Evolutionary conservation across 2,329 filamentous ascomycete genomes (phyloP), one percentile per base, ranked within the genome.

Genomic region (Amesomyces nigricolor): DNA sequence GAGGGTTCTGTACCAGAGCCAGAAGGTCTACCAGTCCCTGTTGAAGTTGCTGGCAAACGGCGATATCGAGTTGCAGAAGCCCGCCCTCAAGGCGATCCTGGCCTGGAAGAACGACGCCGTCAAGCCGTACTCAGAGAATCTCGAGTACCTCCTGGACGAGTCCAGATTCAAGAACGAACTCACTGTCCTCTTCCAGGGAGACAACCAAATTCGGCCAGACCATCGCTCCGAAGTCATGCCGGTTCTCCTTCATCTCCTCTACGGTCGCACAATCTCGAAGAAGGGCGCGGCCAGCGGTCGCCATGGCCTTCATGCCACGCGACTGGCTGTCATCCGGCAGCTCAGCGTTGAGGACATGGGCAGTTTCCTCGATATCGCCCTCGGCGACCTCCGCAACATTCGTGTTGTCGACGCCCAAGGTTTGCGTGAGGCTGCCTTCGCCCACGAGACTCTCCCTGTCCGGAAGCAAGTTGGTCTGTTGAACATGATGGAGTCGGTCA

Each of bases 101-200:
- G 83, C 90, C 0, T 99, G 94, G 92, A 97, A 96, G 69, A 82
- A 88, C 56, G 78, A 86, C 2, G 83, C 80, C 8, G 77, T 99
- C 48, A 80, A 79, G 57, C 79, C 85, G 0, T 96, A 97, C 66
- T 83, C 91, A 64, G 91, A 96, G 63, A 89, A 91, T 63, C 72
- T 99, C 22, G 80, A 90, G 59, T 91, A 90, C 63, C 77, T 99
- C 2, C 80, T 97, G 8, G 94, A 99, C 62, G 94, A 97, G 60
- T 85, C 88, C 22, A 82, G 89, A 47, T 96, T 97, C 72, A 89
- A 91, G 66, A 94, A 97, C 65, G 92, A 97, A 68, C 79, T 99
- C n/a, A 87, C 90, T 0, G 83, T 94, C 4, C 87, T 99, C 61
- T 80, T 99, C 51, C 87, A 90, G 65, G 81, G 87, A 14, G 85